These are phyloP conservation scores for Rhodosorus marinus DNA, from an alignment of 23 red algal species.

Conservation along the genomic window DNA sequence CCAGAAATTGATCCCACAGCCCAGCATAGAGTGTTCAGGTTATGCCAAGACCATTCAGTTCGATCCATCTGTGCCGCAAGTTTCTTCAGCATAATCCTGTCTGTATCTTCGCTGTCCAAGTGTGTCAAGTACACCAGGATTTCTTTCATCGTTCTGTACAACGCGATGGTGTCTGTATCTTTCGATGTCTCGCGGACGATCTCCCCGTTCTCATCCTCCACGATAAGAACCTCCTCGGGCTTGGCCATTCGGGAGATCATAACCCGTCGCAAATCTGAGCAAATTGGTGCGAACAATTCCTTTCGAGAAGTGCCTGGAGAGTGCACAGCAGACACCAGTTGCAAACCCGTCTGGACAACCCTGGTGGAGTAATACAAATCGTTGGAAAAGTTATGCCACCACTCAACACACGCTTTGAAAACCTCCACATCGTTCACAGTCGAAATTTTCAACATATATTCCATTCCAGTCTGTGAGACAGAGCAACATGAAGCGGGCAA, in stretches of 20 bases:
- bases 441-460: constrained; percentile 74
- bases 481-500: too few species aligned
- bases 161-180: constrained; percentile 86
- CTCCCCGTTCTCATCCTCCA: constrained; percentile 98
- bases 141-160: constrained; percentile 94
- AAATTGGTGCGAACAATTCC: constrained; percentile 42
- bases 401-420: constrained; percentile 94
- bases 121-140: constrained; percentile 80
- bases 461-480: too few species aligned
- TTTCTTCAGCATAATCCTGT: constrained; percentile 84
- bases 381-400: constrained; percentile 65
- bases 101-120: constrained; percentile 73
- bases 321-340: background rate
- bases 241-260: constrained; percentile 97
- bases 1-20: constrained; percentile 96
- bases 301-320: too few species aligned
- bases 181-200: constrained; percentile 94
- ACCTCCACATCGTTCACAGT: constrained; percentile 77
- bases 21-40: constrained; percentile 98
- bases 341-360: too few species aligned
- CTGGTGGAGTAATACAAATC: constrained; percentile 70
- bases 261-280: constrained; percentile 40
- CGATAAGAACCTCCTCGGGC: constrained; percentile 97
- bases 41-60: constrained; percentile 91
- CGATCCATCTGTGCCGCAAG: constrained; percentile 69